phyloP scores from a whole-genome alignment of 2,329 filamentous ascomycete species.

The Colletotrichum tropicicola region DNA sequence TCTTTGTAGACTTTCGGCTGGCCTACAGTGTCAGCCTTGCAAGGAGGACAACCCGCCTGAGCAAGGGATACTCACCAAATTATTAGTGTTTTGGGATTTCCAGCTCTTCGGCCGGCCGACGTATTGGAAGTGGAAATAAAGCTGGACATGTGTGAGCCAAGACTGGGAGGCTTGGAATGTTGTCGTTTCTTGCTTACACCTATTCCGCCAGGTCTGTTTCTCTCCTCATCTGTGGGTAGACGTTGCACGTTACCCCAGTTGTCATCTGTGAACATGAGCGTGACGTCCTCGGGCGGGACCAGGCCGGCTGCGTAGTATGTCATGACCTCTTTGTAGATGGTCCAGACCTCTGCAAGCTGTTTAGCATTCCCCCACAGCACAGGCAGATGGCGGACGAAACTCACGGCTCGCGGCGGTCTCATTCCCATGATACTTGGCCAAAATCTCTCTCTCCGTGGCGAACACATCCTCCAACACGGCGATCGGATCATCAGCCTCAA shows the following conservation, averaged over 20 bases:
- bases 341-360: conserved; percentile 72
- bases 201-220: conserved; percentile 62
- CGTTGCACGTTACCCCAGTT: conserved; percentile 68
- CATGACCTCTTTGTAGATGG: conserved; percentile 70
- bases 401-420: conserved; percentile 66
- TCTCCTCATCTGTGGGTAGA: conserved; percentile 62
- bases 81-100: conserved; percentile 63
- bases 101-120: conserved; percentile 44
- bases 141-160: neutral
- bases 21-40: neutral
- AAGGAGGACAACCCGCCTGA: no score
- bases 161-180: neutral
- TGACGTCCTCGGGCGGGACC: conserved; percentile 63
- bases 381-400: conserved; percentile 66
- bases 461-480: conserved; percentile 67
- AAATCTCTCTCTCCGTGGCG: conserved; percentile 64
- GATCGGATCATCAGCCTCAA: conserved; percentile 61
- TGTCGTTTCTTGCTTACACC: conserved; percentile 47
- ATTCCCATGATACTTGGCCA: conserved; percentile 62
- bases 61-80: conserved; percentile 50
- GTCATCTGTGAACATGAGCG: conserved; percentile 68
- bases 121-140: conserved; percentile 60
- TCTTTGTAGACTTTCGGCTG: conserved; percentile 44
- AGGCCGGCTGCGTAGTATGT: conserved; percentile 67
- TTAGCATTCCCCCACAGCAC: conserved; percentile 47